Evolutionary conservation across 2,329 filamentous ascomycete species (phyloP).

Genomic region (Penicillium olsonii): DNA sequence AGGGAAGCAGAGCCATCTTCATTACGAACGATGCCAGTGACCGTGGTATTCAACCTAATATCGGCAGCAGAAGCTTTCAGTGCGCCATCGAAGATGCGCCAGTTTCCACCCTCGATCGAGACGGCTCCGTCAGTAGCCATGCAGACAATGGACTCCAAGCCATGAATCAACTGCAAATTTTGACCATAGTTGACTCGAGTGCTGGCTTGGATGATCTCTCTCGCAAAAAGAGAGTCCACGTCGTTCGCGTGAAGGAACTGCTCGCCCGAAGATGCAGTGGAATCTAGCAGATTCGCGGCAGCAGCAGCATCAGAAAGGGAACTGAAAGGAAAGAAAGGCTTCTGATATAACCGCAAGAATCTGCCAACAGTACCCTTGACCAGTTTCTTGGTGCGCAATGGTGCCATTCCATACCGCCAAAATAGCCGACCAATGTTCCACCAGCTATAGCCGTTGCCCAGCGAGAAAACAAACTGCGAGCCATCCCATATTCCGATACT

Average conservation of each 20-base stretch:
- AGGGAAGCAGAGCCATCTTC: constrained; percentile 48
- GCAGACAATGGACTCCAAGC: constrained; percentile 85
- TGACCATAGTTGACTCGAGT: constrained; percentile 95
- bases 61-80: constrained; percentile 63
- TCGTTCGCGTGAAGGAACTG: constrained; percentile 69
- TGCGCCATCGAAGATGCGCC: constrained; percentile 90
- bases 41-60: constrained; percentile 66
- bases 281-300: constrained; percentile 65
- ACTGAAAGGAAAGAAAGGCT: constrained; percentile 79
- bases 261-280: constrained; percentile 71
- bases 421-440: constrained; percentile 78
- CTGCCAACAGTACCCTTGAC: constrained; percentile 70
- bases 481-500: constrained; percentile 85
- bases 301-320: constrained; percentile 70
- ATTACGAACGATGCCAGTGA: constrained; percentile 58
- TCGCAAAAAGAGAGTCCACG: constrained; percentile 67
- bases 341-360: constrained; percentile 79
- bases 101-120: constrained; percentile 81
- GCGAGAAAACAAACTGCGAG: constrained; percentile 67
- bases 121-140: constrained; percentile 86
- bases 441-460: constrained; percentile 66
- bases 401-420: constrained; percentile 82
- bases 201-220: constrained; percentile 83
- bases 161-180: constrained; percentile 83
- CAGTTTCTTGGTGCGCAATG: constrained; percentile 70